Base-by-base conservation (phyloP, 2,329 filamentous ascomycete species). In the Berkeleyomyces basicola region DNA sequence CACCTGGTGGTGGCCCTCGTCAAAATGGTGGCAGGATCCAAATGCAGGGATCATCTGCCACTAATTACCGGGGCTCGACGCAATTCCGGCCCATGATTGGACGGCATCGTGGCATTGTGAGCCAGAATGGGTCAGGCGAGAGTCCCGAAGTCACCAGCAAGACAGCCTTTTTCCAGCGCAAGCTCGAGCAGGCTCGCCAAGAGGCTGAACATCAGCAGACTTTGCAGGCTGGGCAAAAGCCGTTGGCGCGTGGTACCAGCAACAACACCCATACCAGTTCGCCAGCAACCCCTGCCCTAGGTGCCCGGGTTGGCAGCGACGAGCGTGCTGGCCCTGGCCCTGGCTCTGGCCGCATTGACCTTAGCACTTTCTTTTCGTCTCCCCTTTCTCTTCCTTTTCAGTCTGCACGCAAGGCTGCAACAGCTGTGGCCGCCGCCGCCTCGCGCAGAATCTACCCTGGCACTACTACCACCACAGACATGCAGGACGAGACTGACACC, bases 341-440 rank as follows among this genome's bases (percentile, higher is more conserved):
- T 40, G 37, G 36, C 55, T 42, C 57, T 16, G 53, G 68, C 44
- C 71, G 71, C 31, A 76, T 79, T 61, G 77, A 82, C 61, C 71
- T 83, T 1, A 75, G 78, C 4, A 73, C 75, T 6, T 83, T 83
- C 69, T 83, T 83, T 68, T 83, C 81, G 0, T 83, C 81, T 2
- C 80, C 81, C 0, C 75, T 76, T 3, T 68, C 70, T 1, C 70
- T 76, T 46, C 72, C 63, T 37, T 65, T 65, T 43, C 46, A 62
- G 31, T 65, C 63, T 39, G 63, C 63, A 16, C 57, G 63, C 57
- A 65, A 65, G 47, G 60, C 63, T 58, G 63, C 63, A 51, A 51
- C 63, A 57, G 61, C 63, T 40, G 62, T 64, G 40, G 61, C 61
- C 42, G 61, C 55, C 11, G 61, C 55, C 36, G 61, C 63, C 33